phyloP scores from a whole-genome alignment of 306 rosid genomes.

The Canavalia ensiformis region DNA sequence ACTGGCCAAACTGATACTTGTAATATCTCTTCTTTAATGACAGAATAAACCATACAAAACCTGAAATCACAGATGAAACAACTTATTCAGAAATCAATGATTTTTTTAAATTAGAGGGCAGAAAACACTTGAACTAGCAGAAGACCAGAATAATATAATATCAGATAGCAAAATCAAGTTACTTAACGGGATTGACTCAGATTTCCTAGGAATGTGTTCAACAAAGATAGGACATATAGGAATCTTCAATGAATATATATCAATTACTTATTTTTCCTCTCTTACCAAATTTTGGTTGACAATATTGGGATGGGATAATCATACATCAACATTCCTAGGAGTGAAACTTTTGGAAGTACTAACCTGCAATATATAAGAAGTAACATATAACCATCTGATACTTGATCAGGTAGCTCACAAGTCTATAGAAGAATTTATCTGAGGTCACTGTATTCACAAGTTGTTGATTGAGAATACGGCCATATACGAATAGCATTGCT shows the following conservation, averaged over 20 bases:
- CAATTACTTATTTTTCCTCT: neutral
- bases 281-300: neutral
- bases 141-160: constrained; percentile 10
- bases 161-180: constrained; percentile 14
- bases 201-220: constrained; percentile 18
- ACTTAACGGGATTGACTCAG: constrained; percentile 14
- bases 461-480: constrained; percentile 94
- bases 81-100: constrained; percentile 25
- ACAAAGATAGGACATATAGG: neutral
- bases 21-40: constrained; percentile 89
- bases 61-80: constrained; percentile 59
- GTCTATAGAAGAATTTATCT: constrained; percentile 72
- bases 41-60: constrained; percentile 98
- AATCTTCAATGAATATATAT: neutral
- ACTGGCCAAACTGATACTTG: constrained; percentile 98
- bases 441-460: constrained; percentile 87
- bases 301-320: neutral
- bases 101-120: neutral
- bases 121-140: neutral
- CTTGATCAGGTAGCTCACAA: constrained; percentile 83
- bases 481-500: constrained; percentile 93
- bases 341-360: constrained; percentile 44
- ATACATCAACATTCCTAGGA: constrained; percentile 16
- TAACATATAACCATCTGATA: constrained; percentile 98
- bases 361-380: constrained; percentile 91